Conservation (phyloP, 2,329 filamentous ascomycete species). For the Microsporum ferrugineum region DNA sequence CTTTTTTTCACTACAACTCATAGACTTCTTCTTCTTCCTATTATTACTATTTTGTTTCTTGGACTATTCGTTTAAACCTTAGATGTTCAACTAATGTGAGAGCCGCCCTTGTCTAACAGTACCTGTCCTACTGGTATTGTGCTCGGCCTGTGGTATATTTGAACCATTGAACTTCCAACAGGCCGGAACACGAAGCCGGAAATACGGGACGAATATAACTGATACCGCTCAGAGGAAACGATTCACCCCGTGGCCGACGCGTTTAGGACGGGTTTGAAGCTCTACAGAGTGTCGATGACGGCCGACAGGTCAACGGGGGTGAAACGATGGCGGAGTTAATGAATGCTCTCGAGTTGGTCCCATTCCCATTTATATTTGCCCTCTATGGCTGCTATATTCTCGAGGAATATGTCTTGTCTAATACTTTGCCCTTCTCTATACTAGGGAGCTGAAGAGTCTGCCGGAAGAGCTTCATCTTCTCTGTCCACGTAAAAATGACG, state of each 20-base stretch:
- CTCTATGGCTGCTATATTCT: neutral
- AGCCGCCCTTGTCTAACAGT: neutral
- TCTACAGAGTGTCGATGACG: neutral
- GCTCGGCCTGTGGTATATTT: neutral
- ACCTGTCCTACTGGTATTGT: neutral
- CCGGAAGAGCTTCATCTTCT: conserved; percentile 49
- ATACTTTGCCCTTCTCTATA: neutral
- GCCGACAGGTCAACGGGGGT: neutral
- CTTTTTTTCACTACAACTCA: neutral
- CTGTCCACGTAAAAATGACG: conserved; percentile 52
- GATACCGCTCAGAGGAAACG: neutral
- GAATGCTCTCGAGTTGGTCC: conserved; percentile 31
- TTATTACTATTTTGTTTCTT: neutral
- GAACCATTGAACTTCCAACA: neutral
- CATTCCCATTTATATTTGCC: neutral
- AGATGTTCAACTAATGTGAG: neutral
- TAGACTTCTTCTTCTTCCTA: neutral
- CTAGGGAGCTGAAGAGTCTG: conserved; percentile 35
- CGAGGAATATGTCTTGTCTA: neutral
- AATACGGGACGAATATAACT: neutral
- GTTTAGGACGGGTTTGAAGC: neutral
- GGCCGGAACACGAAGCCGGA: neutral
- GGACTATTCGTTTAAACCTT: neutral
- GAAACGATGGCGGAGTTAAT: conserved; percentile 30
- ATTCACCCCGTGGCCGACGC: neutral